A percentile compares a stretch with the other conserved stretches of the same genome.
Conservation (phyloP, 208 protist genomes). For the Novymonas esmeraldas region DNA sequence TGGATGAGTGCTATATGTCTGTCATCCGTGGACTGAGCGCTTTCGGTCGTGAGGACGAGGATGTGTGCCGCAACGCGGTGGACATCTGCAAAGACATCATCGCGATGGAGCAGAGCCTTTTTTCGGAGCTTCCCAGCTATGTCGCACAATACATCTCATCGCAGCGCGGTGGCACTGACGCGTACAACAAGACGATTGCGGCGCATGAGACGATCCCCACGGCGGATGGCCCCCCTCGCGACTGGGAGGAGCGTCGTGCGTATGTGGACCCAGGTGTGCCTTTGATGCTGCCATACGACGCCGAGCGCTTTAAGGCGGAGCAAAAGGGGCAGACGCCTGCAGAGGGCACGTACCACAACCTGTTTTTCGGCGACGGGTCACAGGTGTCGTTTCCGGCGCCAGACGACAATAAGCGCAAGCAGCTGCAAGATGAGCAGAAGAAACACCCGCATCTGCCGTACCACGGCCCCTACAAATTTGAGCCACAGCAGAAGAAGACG, state of each 20-base stretch:
- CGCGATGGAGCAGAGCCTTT: conserved; percentile 68
- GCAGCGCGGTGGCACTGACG: conserved; percentile 9
- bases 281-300: conserved; percentile 55
- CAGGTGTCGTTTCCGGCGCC: conserved; percentile 55
- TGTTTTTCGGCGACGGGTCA: conserved; percentile 76
- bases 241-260: conserved; percentile 44
- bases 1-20: conserved; percentile 47
- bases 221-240: conserved; percentile 12
- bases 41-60: conserved; percentile 41
- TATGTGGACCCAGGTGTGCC: conserved; percentile 77
- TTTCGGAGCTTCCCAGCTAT: conserved; percentile 67
- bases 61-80: conserved; percentile 27
- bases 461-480: conserved; percentile 20
- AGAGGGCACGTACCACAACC: conserved; percentile 67
- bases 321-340: conserved; percentile 27
- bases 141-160: conserved; percentile 20
- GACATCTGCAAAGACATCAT: conserved; percentile 60
- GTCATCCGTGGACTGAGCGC: conserved; percentile 54
- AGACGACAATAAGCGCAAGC: conserved; percentile 67
- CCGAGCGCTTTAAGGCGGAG: conserved; percentile 38
- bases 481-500: conserved; percentile 31
- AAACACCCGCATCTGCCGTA: conserved; percentile 30
- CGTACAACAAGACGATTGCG: conserved; percentile 19
- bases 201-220: conserved; percentile 16
- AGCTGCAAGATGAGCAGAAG: conserved; percentile 51